Percentiles rank a stretch among this genome's conserved stretches.
Evolutionary conservation across 2,329 filamentous ascomycete species (phyloP).

Genomic region (Davidsoniella eucalypti): DNA sequence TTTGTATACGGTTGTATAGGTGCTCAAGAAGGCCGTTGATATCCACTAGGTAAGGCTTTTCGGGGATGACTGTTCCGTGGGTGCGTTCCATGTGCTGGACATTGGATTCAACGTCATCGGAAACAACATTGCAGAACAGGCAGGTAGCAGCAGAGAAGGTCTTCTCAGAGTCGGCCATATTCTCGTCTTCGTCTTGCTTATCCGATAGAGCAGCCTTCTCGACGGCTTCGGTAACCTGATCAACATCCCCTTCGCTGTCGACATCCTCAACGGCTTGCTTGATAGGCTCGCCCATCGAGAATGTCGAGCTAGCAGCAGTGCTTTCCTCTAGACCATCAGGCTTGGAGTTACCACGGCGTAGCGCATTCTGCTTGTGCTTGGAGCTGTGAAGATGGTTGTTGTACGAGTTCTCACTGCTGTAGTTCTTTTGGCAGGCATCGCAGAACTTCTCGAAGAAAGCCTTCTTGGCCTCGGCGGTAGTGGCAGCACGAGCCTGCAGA

Average conservation of each 20-base stretch:
- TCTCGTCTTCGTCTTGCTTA: constrained; percentile 28
- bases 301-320: constrained; percentile 79
- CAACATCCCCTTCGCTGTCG: constrained; percentile 59
- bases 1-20: constrained; percentile 63
- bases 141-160: constrained; percentile 40
- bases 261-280: constrained; percentile 32
- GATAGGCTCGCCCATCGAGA: constrained; percentile 73
- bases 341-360: not conserved
- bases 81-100: constrained; percentile 77
- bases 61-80: constrained; percentile 93
- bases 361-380: constrained; percentile 51
- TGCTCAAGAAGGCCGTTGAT: constrained; percentile 65
- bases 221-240: constrained; percentile 59
- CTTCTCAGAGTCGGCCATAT: constrained; percentile 24
- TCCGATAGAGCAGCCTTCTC: constrained; percentile 50
- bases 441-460: constrained; percentile 79
- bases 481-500: constrained; percentile 70
- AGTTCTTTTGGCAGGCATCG: constrained; percentile 71
- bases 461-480: constrained; percentile 70
- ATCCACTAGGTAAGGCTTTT: constrained; percentile 68
- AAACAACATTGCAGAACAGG: constrained; percentile 83
- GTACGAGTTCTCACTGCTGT: constrained; percentile 92
- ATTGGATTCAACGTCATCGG: constrained; percentile 59
- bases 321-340: constrained; percentile 57
- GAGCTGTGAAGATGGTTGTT: constrained; percentile 82